A percentile compares a stretch with the other conserved stretches of the same genome.
phyloP scores from a whole-genome alignment of 148 eudicot genomes.

The Persicaria tinctoria region DNA sequence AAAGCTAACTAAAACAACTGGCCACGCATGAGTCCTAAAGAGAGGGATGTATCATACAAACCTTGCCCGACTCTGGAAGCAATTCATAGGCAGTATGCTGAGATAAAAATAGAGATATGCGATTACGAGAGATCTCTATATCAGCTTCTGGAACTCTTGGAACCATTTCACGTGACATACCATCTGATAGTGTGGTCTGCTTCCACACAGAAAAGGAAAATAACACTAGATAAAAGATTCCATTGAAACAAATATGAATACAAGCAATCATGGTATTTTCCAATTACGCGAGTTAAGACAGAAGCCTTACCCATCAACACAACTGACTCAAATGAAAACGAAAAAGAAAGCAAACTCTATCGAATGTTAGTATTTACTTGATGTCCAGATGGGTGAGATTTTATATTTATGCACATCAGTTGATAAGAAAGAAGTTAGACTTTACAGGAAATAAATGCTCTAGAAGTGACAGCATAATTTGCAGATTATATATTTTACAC shows the following conservation, averaged over 20 bases:
- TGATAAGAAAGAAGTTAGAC: not conserved
- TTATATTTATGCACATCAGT: not conserved
- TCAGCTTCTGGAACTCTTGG: constrained; percentile 58
- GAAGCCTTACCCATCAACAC: not conserved
- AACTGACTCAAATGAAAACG: not conserved
- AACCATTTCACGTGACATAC: constrained; percentile 27
- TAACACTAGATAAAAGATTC: not conserved
- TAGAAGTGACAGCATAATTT: not conserved
- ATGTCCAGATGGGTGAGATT: not conserved
- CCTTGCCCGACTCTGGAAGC: constrained; percentile 98
- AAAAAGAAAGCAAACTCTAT: not conserved
- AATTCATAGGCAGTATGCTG: constrained; percentile 80
- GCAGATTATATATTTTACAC: not conserved
- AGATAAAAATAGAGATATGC: constrained; percentile 65
- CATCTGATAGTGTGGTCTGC: constrained; percentile 29
- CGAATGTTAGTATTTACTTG: not conserved
- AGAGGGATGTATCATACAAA: constrained; percentile 19
- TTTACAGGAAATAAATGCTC: not conserved
- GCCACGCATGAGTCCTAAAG: not conserved
- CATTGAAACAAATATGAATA: not conserved
- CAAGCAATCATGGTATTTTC: not conserved
- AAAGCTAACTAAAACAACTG: not conserved
- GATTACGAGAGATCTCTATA: constrained; percentile 68
- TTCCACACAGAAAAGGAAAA: constrained; percentile 1
- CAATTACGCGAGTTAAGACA: not conserved